Evolutionary conservation across 2,329 filamentous ascomycete species (phyloP).

Genomic region (Phaeosphaeria sp.): DNA sequence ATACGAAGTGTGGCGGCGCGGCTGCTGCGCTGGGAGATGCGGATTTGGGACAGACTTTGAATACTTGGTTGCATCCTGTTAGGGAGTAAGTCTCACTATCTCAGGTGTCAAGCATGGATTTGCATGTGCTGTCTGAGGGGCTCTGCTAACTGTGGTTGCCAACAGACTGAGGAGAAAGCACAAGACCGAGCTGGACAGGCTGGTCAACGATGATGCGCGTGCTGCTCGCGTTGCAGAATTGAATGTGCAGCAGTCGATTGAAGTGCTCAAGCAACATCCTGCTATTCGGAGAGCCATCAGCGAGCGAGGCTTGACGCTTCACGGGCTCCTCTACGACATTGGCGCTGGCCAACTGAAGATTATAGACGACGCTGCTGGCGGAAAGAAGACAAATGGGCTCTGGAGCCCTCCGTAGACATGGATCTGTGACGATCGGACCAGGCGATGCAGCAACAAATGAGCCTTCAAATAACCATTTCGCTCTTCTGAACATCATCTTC

Average conservation of each 20-base stretch:
- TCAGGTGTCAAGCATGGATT: no score
- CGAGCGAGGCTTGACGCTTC: conserved; percentile 74
- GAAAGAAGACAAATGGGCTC: conserved; percentile 14
- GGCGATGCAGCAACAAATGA: no score
- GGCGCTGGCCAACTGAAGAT: conserved; percentile 62
- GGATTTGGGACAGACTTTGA: conserved; percentile 63
- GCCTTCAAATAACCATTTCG: no score
- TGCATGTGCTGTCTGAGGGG: no score
- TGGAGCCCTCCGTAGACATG: conserved; percentile 13
- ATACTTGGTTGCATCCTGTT: conserved; percentile 67
- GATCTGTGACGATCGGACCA: no score
- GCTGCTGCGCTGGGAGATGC: conserved; percentile 62
- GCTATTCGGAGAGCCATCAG: conserved; percentile 73
- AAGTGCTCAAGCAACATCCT: conserved; percentile 71
- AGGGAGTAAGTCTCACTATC: conserved; percentile 52
- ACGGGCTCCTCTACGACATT: conserved; percentile 79
- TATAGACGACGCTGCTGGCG: conserved; percentile 47
- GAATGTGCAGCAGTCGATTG: conserved; percentile 75
- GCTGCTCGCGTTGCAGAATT: conserved; percentile 73
- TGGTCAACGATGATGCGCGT: conserved; percentile 56
- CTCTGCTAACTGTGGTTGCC: neutral
- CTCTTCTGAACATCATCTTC: no score
- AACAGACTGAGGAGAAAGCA: conserved; percentile 60
- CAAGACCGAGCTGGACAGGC: conserved; percentile 55
- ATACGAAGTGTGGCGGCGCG: conserved; percentile 67